These are phyloP conservation scores for Suhomyces coccinellae DNA, from an alignment of 1,139 yeast species.

Conservation along the genomic window DNA sequence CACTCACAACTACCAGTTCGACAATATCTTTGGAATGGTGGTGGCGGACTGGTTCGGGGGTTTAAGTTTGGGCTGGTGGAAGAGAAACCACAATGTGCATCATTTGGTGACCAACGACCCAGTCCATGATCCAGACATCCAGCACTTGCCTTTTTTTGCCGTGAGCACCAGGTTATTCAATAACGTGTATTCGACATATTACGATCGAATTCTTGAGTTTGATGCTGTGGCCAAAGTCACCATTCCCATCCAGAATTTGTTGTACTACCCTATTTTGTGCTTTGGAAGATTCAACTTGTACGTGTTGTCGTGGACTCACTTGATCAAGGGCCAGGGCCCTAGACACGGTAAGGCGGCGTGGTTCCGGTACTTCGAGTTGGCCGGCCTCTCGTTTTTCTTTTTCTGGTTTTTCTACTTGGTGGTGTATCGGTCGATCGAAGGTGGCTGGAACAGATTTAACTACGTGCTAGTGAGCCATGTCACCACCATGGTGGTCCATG, in stretches of 20 bases:
- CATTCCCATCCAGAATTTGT: conserved; percentile 64
- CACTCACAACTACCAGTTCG: conserved; percentile 78
- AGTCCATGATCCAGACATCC: conserved; percentile 91
- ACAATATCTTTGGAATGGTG: conserved; percentile 69
- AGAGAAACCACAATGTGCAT: conserved; percentile 87
- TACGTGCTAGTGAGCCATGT: conserved; percentile 75
- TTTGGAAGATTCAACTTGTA: conserved; percentile 88
- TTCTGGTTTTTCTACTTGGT: conserved; percentile 79
- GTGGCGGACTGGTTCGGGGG: conserved; percentile 87
- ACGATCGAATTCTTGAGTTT: conserved; percentile 63
- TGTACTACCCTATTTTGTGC: conserved; percentile 75
- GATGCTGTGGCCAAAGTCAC: conserved; percentile 62
- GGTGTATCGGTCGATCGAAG: conserved; percentile 52
- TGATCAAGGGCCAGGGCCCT: conserved; percentile 75
- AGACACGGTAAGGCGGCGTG: conserved; percentile 80
- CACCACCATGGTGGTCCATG: conserved; percentile 87
- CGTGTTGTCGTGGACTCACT: conserved; percentile 75
- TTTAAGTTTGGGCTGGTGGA: conserved; percentile 92
- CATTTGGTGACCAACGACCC: conserved; percentile 89
- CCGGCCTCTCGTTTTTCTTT: conserved; percentile 65
- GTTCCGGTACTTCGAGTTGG: conserved; percentile 76
- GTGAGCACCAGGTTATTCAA: conserved; percentile 72
- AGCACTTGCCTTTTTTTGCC: conserved; percentile 88
- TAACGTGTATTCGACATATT: conserved; percentile 74
- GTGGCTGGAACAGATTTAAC: conserved; percentile 50